These are phyloP conservation scores for Epichloe gansuensis DNA, from an alignment of 2,329 filamentous ascomycete species.

Conservation along the genomic window DNA sequence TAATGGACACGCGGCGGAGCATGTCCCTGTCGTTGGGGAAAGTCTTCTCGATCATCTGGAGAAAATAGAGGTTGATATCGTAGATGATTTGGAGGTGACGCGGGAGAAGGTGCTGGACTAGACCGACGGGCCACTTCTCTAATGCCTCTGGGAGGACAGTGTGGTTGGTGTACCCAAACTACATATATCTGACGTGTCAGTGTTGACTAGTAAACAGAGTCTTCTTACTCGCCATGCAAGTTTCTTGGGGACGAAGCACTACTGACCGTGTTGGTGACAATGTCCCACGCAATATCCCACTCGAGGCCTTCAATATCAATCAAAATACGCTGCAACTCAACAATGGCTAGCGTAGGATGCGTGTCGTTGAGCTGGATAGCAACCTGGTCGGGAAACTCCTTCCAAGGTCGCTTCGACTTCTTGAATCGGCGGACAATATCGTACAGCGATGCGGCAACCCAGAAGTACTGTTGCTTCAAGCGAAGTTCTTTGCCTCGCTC, in stretches of 20 bases:
- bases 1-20: conserved; percentile 80
- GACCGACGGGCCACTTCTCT: conserved; percentile 94
- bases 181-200: background rate
- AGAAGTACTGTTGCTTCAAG: conserved; percentile 99
- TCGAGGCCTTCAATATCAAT: conserved; percentile 80
- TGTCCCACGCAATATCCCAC: conserved; percentile 86
- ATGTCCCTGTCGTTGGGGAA: conserved; percentile 87
- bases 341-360: conserved; percentile 89
- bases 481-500: conserved; percentile 94
- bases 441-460: conserved; percentile 91
- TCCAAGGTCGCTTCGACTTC: conserved; percentile 86
- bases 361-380: conserved; percentile 98
- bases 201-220: background rate
- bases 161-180: conserved; percentile 96
- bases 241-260: background rate
- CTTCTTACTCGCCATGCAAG: background rate
- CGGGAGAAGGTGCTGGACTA: conserved; percentile 85
- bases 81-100: conserved; percentile 96
- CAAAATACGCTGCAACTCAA: conserved; percentile 87
- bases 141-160: conserved; percentile 92
- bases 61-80: conserved; percentile 91
- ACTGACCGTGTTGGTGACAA: conserved; percentile 53
- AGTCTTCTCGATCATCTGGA: conserved; percentile 77
- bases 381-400: conserved; percentile 83
- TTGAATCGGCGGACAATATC: conserved; percentile 98